phyloP scores from a whole-genome alignment of 192 early-diverging fungal species.

The Podila epigama region DNA sequence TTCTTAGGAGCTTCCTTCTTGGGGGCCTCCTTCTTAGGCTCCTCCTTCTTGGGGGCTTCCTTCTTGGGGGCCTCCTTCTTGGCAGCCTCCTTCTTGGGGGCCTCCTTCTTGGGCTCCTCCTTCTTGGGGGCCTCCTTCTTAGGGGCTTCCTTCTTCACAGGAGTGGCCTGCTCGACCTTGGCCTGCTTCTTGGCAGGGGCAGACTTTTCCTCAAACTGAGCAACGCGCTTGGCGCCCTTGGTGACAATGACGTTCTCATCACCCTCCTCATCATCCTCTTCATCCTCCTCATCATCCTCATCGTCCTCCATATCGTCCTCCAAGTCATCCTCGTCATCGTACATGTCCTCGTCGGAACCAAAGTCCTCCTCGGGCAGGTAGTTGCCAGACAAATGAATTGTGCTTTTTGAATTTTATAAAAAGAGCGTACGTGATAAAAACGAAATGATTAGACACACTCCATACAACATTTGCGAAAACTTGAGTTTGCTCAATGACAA shows the following conservation, averaged over 20 bases:
- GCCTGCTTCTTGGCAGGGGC: slow-evolving; percentile 33
- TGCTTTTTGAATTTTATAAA: slow-evolving; percentile 14
- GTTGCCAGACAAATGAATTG: slow-evolving; percentile 79
- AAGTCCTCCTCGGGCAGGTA: slow-evolving; percentile 63
- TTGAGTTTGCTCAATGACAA: too few species aligned
- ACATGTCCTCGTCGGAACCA: slow-evolving; percentile 50
- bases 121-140: slow-evolving; percentile 55
- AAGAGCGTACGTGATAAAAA: not conserved
- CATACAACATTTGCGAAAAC: too few species aligned
- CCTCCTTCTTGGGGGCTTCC: slow-evolving; percentile 52
- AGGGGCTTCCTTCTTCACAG: slow-evolving; percentile 24
- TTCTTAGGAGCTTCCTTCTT: slow-evolving; percentile 59
- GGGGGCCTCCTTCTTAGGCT: slow-evolving; percentile 55
- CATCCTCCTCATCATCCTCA: slow-evolving; percentile 48
- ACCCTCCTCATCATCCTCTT: slow-evolving; percentile 52
- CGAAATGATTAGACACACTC: not conserved
- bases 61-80: slow-evolving; percentile 45
- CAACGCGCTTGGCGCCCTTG: slow-evolving; percentile 53
- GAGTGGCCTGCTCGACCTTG: slow-evolving; percentile 34
- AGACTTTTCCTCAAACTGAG: slow-evolving; percentile 51
- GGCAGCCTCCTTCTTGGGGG: slow-evolving; percentile 31
- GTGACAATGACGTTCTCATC: slow-evolving; percentile 48
- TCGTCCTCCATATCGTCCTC: slow-evolving; percentile 51
- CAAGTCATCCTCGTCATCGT: slow-evolving; percentile 47
- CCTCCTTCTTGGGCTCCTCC: slow-evolving; percentile 33